phyloP scores from a whole-genome alignment of 306 rosid genomes.

The Medicago lupulina region DNA sequence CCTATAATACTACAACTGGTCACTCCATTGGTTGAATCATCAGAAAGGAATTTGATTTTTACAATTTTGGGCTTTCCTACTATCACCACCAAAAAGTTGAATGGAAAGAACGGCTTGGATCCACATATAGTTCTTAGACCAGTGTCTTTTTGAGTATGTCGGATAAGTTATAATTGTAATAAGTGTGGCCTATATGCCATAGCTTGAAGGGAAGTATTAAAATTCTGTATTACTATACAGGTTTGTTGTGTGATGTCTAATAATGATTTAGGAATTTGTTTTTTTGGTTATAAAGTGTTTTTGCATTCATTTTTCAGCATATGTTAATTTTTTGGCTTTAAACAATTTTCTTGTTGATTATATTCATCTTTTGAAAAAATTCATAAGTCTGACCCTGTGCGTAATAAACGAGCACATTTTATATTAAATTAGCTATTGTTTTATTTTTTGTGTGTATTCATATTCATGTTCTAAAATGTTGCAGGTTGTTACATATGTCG shows the following conservation, averaged over 20 bases:
- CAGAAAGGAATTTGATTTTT: background rate
- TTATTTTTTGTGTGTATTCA: slow-evolving; percentile 24
- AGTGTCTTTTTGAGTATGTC: background rate
- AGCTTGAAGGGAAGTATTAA: background rate
- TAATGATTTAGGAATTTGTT: slow-evolving; percentile 18
- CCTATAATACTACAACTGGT: background rate
- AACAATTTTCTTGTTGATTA: slow-evolving; percentile 8
- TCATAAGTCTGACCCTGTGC: background rate
- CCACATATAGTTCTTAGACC: background rate
- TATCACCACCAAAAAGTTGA: slow-evolving; percentile 2
- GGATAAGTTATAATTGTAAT: background rate
- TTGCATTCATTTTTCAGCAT: background rate
- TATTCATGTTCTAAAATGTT: slow-evolving; percentile 36
- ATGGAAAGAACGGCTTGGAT: background rate
- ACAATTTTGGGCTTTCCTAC: slow-evolving; percentile 4
- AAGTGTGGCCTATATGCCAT: slow-evolving; percentile 1
- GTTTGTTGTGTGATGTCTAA: background rate
- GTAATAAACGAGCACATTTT: slow-evolving; percentile 2
- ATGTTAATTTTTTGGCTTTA: background rate
- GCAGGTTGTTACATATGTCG: slow-evolving; percentile 91
- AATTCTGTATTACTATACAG: background rate
- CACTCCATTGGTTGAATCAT: background rate
- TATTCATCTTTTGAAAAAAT: slow-evolving; percentile 36
- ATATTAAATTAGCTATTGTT: slow-evolving; percentile 9
- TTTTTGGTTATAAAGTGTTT: background rate